Conservation (phyloP, 805 yeast species). For the Sugiyamaella marilandica region DNA sequence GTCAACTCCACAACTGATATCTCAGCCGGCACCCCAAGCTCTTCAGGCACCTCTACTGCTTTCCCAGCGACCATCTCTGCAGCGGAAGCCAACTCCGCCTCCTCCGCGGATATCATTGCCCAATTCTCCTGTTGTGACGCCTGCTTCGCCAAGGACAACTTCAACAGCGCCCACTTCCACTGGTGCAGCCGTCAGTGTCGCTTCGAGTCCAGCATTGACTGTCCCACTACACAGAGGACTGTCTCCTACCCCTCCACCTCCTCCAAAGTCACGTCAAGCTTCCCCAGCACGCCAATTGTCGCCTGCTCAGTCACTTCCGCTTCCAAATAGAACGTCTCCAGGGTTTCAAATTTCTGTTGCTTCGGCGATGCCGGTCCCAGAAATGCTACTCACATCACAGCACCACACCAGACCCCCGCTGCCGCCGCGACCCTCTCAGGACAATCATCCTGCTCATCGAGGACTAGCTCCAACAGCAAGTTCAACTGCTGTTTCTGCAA, state of each 20-base stretch:
- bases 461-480: not conserved
- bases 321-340: not conserved
- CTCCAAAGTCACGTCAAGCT: conserved; percentile 4
- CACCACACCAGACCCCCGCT: conserved; percentile 5
- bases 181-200: conserved; percentile 8
- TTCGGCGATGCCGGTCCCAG: not conserved
- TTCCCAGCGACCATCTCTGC: conserved; percentile 1
- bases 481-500: conserved; percentile 4
- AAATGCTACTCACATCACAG: not conserved
- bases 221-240: not conserved
- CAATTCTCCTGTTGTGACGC: conserved; percentile 2
- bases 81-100: conserved; percentile 9
- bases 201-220: conserved; percentile 1
- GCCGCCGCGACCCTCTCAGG: conserved; percentile 12
- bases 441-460: not conserved
- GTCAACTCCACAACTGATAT: not conserved
- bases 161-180: not conserved
- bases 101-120: conserved; percentile 7
- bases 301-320: not conserved
- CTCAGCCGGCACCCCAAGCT: not conserved
- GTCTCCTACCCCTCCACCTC: conserved; percentile 4
- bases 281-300: not conserved
- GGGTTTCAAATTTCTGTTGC: not conserved
- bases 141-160: conserved; percentile 1
- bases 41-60: not conserved